Conservation (phyloP, 2,329 filamentous ascomycete species). For the Penicillium olsonii region DNA sequence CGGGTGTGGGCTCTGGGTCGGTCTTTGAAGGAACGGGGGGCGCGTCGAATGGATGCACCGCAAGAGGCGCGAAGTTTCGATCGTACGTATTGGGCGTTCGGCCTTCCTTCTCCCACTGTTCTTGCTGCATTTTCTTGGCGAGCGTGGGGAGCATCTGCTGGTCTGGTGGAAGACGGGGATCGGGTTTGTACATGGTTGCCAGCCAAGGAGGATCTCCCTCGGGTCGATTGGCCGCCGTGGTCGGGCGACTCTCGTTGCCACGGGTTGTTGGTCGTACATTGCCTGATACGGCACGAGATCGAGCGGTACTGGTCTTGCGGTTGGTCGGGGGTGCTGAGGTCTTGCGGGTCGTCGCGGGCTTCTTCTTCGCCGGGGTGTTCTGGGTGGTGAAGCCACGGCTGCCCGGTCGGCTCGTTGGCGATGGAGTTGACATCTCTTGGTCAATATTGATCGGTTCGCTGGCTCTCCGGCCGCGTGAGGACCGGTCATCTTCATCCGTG, state of each 20-base stretch:
- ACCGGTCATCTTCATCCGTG: constrained; percentile 62
- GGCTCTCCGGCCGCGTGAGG: constrained; percentile 59
- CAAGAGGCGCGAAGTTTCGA: constrained; percentile 81
- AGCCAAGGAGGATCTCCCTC: constrained; percentile 97
- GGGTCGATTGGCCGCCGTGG: constrained; percentile 65
- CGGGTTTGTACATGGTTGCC: constrained; percentile 90
- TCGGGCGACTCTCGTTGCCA: constrained; percentile 56
- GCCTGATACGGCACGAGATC: constrained; percentile 37
- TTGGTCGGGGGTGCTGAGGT: constrained; percentile 39
- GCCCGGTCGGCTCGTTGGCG: constrained; percentile 32
- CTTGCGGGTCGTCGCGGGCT: constrained; percentile 37
- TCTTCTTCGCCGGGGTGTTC: constrained; percentile 35
- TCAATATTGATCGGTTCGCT: constrained; percentile 54
- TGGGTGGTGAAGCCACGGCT: constrained; percentile 33
- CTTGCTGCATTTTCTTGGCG: constrained; percentile 84
- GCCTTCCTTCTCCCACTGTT: constrained; percentile 92
- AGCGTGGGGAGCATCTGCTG: constrained; percentile 95
- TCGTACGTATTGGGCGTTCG: constrained; percentile 84
- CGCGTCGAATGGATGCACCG: constrained; percentile 41
- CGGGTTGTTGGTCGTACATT: constrained; percentile 62
- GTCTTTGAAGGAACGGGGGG: constrained; percentile 21
- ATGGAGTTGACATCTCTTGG: constrained; percentile 27
- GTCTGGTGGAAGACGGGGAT: constrained; percentile 88
- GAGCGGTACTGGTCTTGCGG: constrained; percentile 41
- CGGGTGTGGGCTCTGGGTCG: not conserved